These are phyloP conservation scores for Orbilia ellipsospora DNA, from an alignment of 2,329 filamentous ascomycete species.

Conservation along the genomic window DNA sequence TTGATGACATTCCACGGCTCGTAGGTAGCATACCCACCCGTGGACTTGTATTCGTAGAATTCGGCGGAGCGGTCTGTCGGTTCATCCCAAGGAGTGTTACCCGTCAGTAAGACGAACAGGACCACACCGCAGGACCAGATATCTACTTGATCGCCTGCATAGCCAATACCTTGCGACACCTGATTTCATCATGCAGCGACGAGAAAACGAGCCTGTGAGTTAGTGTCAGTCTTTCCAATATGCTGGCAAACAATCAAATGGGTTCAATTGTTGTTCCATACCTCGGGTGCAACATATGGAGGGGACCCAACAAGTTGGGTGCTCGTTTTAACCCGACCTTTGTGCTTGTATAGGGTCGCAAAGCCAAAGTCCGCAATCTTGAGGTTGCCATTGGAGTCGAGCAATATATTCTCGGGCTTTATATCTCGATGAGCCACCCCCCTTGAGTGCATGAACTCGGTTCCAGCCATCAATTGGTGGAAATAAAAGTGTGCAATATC, in stretches of 20 bases:
- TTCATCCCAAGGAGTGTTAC: slow-evolving; percentile 98
- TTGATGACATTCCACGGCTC: slow-evolving; percentile 86
- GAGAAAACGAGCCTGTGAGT: slow-evolving; percentile 24
- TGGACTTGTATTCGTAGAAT: slow-evolving; percentile 85
- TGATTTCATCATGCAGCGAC: slow-evolving; percentile 59
- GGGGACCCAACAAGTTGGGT: slow-evolving; percentile 93
- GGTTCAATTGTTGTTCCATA: slow-evolving; percentile 62
- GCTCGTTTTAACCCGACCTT: slow-evolving; percentile 82
- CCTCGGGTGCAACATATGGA: slow-evolving; percentile 96
- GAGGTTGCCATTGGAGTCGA: slow-evolving; percentile 83
- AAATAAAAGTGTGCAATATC: slow-evolving; percentile 98
- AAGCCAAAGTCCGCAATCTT: slow-evolving; percentile 98
- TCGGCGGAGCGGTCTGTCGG: slow-evolving; percentile 88
- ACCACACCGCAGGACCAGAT: slow-evolving; percentile 99
- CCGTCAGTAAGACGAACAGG: slow-evolving; percentile 92
- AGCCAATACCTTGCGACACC: slow-evolving; percentile 63
- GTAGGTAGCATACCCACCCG: slow-evolving; percentile 82
- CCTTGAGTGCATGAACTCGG: slow-evolving; percentile 95
- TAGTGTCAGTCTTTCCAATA: slow-evolving; percentile 63
- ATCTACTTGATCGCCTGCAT: slow-evolving; percentile 80
- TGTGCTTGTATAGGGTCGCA: slow-evolving; percentile 91
- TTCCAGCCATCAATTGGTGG: slow-evolving; percentile 85
- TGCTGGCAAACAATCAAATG: slow-evolving; percentile 61
- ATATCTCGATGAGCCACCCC: slow-evolving; percentile 87
- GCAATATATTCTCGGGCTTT: slow-evolving; percentile 93